Conservation (phyloP, 345 rosid genomes). For the Triadica sebifera region DNA sequence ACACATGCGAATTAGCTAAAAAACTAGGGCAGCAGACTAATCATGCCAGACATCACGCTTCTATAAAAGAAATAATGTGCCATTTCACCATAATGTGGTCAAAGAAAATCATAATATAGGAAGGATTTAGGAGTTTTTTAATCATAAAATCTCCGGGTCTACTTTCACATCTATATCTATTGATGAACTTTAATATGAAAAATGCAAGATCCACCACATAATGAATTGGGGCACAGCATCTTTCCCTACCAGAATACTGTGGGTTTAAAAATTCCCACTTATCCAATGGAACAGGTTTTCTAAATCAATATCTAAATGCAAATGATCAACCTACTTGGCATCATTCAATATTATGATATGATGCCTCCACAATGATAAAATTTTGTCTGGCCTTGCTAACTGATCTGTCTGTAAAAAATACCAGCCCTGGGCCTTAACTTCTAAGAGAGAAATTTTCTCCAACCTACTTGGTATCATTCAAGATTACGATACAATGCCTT, state of each 20-base stretch:
- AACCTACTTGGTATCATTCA: too few species aligned
- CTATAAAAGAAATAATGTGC: too few species aligned
- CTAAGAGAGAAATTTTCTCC: too few species aligned
- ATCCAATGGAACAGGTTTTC: neutral
- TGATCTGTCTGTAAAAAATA: neutral
- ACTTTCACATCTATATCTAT: too few species aligned
- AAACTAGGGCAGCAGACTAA: neutral
- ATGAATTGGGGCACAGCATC: neutral
- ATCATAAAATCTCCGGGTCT: neutral
- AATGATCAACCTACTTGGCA: neutral
- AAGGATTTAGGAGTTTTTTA: neutral
- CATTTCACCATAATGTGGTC: neutral
- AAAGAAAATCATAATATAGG: neutral
- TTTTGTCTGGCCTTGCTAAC: neutral
- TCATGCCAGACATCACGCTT: neutral
- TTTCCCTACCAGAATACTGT: neutral
- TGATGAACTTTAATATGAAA: neutral
- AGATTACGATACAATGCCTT: too few species aligned
- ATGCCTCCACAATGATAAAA: neutral
- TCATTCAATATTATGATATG: neutral
- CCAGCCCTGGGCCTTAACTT: too few species aligned
- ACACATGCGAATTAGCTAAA: neutral
- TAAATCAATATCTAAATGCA: neutral
- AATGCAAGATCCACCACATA: neutral
- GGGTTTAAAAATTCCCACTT: neutral